Percentiles rank a stretch among this genome's conserved stretches.
These are phyloP conservation scores for Lizonia empirigonia DNA, from an alignment of 2,329 filamentous ascomycete genomes.

Conservation along the genomic window DNA sequence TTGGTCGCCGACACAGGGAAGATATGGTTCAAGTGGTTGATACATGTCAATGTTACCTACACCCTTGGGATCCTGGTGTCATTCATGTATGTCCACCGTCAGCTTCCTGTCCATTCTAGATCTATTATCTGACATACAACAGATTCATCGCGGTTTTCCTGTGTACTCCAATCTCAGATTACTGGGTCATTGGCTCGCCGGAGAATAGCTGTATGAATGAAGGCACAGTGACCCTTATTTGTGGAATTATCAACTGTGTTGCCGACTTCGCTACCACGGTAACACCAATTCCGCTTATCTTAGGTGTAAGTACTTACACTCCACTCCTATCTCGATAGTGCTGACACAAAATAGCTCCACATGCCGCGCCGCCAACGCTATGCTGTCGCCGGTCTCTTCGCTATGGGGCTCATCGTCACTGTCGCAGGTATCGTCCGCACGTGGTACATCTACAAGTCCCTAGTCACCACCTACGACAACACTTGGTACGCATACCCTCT, in stretches of 20 bases:
- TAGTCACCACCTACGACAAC: constrained; percentile 51
- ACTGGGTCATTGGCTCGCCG: constrained; percentile 49
- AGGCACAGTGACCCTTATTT: constrained; percentile 46
- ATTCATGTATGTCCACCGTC: constrained; percentile 32
- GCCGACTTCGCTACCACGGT: constrained; percentile 52
- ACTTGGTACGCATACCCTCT: constrained; percentile 55
- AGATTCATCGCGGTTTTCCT: constrained; percentile 44
- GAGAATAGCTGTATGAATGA: constrained; percentile 49
- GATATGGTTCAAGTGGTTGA: constrained; percentile 47
- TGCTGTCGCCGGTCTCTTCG: constrained; percentile 48
- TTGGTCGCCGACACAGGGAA: constrained; percentile 50
- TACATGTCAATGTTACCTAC: constrained; percentile 49
- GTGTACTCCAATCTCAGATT: constrained; percentile 51
- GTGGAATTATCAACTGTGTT: constrained; percentile 52
- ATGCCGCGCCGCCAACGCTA: constrained; percentile 51
- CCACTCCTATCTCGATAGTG: too few relatives aligned
- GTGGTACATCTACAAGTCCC: constrained; percentile 51
- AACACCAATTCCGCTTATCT: constrained; percentile 53
- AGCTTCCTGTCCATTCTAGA: too few relatives aligned
- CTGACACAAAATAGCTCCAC: constrained; percentile 35
- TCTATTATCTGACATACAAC: background rate
- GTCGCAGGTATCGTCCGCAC: constrained; percentile 52
- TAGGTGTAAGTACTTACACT: constrained; percentile 41
- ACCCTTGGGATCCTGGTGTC: constrained; percentile 47
- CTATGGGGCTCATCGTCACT: constrained; percentile 51